Percentiles rank a stretch among this genome's conserved stretches.
Conservation (phyloP, 495 filamentous ascomycete species). For the Lindgomyces ingoldianus region DNA sequence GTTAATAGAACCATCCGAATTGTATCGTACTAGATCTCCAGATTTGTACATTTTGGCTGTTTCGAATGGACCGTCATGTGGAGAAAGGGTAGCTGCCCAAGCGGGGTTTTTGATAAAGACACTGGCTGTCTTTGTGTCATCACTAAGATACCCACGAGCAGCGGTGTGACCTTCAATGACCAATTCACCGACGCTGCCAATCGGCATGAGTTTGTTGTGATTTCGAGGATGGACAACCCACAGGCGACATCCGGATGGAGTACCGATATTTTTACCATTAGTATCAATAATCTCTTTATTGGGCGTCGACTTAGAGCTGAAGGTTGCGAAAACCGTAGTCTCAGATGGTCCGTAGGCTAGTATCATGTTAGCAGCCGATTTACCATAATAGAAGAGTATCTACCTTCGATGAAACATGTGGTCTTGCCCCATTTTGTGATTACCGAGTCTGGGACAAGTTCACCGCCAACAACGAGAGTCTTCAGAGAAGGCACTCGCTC, state of each 20-base stretch:
- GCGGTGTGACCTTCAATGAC: slow-evolving; percentile 41
- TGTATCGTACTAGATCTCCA: slow-evolving; percentile 46
- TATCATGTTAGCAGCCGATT: not conserved
- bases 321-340: slow-evolving; percentile 13
- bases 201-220: slow-evolving; percentile 44
- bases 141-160: slow-evolving; percentile 31
- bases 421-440: slow-evolving; percentile 17
- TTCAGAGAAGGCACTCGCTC: slow-evolving; percentile 26
- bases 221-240: slow-evolving; percentile 50
- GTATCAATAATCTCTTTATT: slow-evolving; percentile 12
- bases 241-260: slow-evolving; percentile 13
- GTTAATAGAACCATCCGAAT: slow-evolving; percentile 50
- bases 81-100: slow-evolving; percentile 10
- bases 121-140: slow-evolving; percentile 25
- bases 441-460: slow-evolving; percentile 11
- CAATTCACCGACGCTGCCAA: slow-evolving; percentile 53
- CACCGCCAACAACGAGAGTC: slow-evolving; percentile 25
- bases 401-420: slow-evolving; percentile 16
- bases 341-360: slow-evolving; percentile 32
- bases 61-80: not conserved
- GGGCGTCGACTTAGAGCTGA: slow-evolving; percentile 3
- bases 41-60: slow-evolving; percentile 42
- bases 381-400: not conserved
- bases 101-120: slow-evolving; percentile 27
- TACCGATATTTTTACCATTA: slow-evolving; percentile 22